These are phyloP conservation scores for Didymella keratinophila DNA, from an alignment of 2,329 filamentous ascomycete species.

Conservation along the genomic window DNA sequence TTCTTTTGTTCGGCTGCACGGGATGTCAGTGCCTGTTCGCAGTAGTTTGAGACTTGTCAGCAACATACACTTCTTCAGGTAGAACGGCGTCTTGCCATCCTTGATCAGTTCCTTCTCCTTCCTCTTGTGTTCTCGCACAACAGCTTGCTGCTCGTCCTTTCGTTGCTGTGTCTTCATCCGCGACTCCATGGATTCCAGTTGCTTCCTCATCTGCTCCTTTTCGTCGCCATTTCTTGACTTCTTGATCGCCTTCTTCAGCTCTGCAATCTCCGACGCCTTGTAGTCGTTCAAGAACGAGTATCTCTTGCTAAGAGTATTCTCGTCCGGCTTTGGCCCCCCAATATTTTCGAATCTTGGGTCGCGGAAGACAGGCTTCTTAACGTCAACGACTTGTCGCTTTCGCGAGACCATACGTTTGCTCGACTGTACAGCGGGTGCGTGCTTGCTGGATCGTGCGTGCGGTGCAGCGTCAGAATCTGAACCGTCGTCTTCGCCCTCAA, in stretches of 20 bases:
- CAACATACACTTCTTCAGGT: conserved; percentile 75
- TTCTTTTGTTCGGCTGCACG: conserved; percentile 81
- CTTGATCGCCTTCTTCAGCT: conserved; percentile 73
- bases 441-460: conserved; percentile 73
- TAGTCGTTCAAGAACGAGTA: conserved; percentile 92
- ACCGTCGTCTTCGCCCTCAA: conserved; percentile 43
- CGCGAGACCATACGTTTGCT: conserved; percentile 86
- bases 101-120: conserved; percentile 84
- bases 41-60: background rate
- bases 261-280: conserved; percentile 79
- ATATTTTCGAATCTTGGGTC: conserved; percentile 89
- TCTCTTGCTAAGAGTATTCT: conserved; percentile 69
- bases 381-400: conserved; percentile 73
- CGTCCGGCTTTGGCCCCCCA: conserved; percentile 62
- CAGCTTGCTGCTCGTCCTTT: conserved; percentile 72
- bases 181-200: conserved; percentile 80
- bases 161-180: conserved; percentile 73
- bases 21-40: conserved; percentile 25
- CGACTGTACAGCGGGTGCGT: conserved; percentile 84
- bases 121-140: conserved; percentile 78
- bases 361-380: conserved; percentile 67
- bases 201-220: conserved; percentile 75
- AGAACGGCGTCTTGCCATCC: conserved; percentile 92
- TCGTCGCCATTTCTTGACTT: conserved; percentile 69
- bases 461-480: conserved; percentile 47